Evolutionary conservation across 2,329 filamentous ascomycete genomes (phyloP).

Genomic region (Elsinoe ampelina): DNA sequence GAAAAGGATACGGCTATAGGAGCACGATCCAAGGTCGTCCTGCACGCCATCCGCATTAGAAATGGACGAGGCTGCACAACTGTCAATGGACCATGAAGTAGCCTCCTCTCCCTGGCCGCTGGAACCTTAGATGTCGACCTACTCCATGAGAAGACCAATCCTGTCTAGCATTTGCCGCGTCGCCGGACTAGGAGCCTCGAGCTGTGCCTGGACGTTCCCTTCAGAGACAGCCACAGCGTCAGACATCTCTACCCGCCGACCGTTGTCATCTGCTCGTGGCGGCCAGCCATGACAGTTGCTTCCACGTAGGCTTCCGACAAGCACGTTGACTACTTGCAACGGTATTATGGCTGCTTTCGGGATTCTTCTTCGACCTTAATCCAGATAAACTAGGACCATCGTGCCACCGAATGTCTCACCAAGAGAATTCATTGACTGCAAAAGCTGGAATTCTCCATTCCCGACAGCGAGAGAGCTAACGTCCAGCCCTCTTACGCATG

Average conservation of each 20-base stretch:
- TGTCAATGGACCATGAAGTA: not conserved
- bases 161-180: not conserved
- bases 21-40: no score
- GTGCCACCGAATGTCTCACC: not conserved
- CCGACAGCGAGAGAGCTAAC: not conserved
- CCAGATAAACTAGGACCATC: not conserved
- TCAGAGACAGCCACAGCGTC: not conserved
- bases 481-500: not conserved
- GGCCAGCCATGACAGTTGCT: not conserved
- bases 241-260: not conserved
- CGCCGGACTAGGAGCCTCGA: not conserved
- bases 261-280: conserved; percentile 1
- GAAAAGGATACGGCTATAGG: no score
- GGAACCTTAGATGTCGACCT: no score
- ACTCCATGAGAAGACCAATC: not conserved
- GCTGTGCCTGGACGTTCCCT: not conserved
- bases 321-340: not conserved
- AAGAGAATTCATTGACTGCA: not conserved
- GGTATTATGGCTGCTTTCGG: not conserved
- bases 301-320: conserved; percentile 1
- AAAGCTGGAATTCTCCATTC: not conserved
- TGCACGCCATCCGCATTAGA: not conserved
- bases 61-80: not conserved
- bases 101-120: no score
- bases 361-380: not conserved